phyloP scores from a whole-genome alignment of 2,329 filamentous ascomycete species.

The Verticillium isaacii region DNA sequence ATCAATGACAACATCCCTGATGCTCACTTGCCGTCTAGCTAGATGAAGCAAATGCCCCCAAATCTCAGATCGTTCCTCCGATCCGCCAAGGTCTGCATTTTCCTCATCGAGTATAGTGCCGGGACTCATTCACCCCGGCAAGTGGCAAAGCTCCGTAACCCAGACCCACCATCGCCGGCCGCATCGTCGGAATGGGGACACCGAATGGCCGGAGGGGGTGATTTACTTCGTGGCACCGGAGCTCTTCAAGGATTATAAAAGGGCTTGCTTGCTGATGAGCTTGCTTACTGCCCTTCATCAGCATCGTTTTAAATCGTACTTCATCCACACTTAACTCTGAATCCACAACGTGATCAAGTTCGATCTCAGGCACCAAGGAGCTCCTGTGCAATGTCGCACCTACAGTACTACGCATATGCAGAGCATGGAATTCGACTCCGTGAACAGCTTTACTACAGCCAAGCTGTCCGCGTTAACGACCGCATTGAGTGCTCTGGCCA shows the following conservation, averaged over 20 bases:
- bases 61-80: not conserved
- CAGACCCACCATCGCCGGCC: not conserved
- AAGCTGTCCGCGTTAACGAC: slow-evolving; percentile 33
- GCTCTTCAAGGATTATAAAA: too few species aligned
- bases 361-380: not conserved
- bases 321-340: not conserved
- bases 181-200: not conserved
- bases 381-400: slow-evolving; percentile 24
- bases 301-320: not conserved
- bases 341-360: not conserved
- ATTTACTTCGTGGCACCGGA: not conserved
- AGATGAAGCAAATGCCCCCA: not conserved
- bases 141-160: not conserved
- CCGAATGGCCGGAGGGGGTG: not conserved
- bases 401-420: slow-evolving; percentile 32
- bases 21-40: not conserved
- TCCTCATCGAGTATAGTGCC: not conserved
- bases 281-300: too few species aligned
- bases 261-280: too few species aligned
- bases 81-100: not conserved
- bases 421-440: slow-evolving; percentile 27
- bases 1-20: too few species aligned
- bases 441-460: slow-evolving; percentile 27
- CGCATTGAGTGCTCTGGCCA: slow-evolving; percentile 31
- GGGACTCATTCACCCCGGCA: not conserved